Conservation (phyloP, 2,329 filamentous ascomycete species). For the Neoscytalidium dimidiatum region DNA sequence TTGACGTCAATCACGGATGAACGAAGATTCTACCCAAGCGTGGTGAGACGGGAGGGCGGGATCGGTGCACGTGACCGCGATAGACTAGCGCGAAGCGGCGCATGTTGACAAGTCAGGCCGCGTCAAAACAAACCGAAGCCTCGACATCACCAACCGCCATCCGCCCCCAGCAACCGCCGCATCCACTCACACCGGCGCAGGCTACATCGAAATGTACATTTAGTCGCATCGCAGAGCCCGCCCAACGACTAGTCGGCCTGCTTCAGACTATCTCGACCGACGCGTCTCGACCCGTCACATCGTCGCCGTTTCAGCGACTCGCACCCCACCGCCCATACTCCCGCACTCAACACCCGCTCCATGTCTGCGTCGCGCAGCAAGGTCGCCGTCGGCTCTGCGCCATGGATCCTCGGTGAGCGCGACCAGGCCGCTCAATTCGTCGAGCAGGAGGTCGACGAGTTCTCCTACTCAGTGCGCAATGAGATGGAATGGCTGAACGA, state of each 20-base stretch:
- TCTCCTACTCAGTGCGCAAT: conserved; percentile 86
- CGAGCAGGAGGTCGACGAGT: conserved; percentile 85
- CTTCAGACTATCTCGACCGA: background rate
- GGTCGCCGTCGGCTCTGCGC: conserved; percentile 71
- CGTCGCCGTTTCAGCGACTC: conserved; percentile 3
- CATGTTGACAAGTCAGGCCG: background rate
- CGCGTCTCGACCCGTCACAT: background rate
- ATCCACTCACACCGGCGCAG: background rate
- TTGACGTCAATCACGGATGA: no score
- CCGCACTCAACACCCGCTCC: background rate
- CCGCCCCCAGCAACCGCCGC: conserved; percentile 10
- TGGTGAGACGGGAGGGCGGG: background rate
- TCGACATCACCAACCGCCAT: conserved; percentile 5
- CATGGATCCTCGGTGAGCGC: conserved; percentile 86
- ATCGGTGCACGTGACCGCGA: background rate
- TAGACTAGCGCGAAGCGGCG: background rate
- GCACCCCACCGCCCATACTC: background rate
- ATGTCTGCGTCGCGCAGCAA: conserved; percentile 30
- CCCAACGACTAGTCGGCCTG: background rate
- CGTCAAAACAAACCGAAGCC: conserved; percentile 3
- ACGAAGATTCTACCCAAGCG: no score
- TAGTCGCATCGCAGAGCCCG: background rate
- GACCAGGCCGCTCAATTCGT: conserved; percentile 74
- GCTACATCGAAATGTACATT: background rate
- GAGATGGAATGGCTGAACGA: conserved; percentile 98